Evolutionary conservation across 75 land plant species (phyloP), one percentile per base, ranked within the genome.

Genomic region (Pinus tabuliformis): DNA sequence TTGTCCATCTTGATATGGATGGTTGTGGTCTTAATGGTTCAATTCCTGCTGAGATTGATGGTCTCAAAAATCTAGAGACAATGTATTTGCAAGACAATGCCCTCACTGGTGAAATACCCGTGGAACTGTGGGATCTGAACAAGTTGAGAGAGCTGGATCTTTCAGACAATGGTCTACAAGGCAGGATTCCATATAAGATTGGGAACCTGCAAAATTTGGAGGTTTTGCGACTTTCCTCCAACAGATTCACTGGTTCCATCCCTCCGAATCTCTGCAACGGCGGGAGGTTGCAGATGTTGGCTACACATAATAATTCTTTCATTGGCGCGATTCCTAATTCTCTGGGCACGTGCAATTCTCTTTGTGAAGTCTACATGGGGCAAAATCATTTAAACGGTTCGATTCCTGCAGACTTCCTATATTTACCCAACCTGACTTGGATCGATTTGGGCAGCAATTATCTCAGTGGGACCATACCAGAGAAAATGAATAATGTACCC

Each of bases 301-400:
- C 88, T 61, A 80, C 89, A n/a, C 86, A 39, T n/a, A 79, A 81
- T 56, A 96, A 96, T 59, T 80, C 74, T 45, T 75, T 96, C 74
- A 80, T 86, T 21, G 99, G 99, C 21, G 78, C 78, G 11, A 87
- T 96, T 20, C 97, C 99, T 12, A 81, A 79, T 4, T 52, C 84
- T 16, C 82, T 93, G 4, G 94, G 89, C 20, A 56, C 64, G 4
- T 93, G 96, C 73, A 71, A 76, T 57, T 88, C 90, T 16, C 75
- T 91, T 22, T 87, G 77, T 77, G 78, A 93, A 76, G 79, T 94
- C 36, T 82, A 86, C n/a, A 81, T 96, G 94, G 94, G 39, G 83
- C 78, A 57, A 96, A 96, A 72, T 42, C 76, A 77, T 64, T 73
- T 96, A 18, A 91, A 84, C 22, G 97, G 97, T 9, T 76, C 86